phyloP scores from a whole-genome alignment of 2,329 filamentous ascomycete genomes.

The Ambrosiella cleistominuta region DNA sequence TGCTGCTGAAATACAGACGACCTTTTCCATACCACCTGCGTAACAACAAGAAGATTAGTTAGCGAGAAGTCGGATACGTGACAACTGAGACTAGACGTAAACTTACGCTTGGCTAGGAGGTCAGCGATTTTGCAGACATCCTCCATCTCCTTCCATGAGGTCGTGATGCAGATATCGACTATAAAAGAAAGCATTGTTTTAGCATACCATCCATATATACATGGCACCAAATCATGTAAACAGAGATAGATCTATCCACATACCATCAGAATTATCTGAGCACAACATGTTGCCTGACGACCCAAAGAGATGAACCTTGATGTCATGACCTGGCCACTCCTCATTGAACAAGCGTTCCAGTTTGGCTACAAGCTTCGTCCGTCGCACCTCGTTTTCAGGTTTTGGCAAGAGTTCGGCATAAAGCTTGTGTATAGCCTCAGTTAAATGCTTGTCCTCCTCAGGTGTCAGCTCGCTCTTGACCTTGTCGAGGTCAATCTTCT shows the following conservation, averaged over 20 bases:
- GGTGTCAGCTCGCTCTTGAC: slow-evolving; percentile 53
- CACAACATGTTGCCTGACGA: slow-evolving; percentile 91
- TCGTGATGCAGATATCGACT: slow-evolving; percentile 98
- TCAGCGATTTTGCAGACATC: slow-evolving; percentile 81
- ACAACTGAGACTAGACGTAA: not conserved
- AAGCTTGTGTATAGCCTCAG: slow-evolving; percentile 66
- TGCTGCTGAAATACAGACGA: slow-evolving; percentile 83
- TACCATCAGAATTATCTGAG: slow-evolving; percentile 91
- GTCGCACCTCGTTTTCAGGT: slow-evolving; percentile 55
- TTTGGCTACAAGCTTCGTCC: slow-evolving; percentile 65
- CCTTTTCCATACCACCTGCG: slow-evolving; percentile 87
- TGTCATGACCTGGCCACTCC: slow-evolving; percentile 81
- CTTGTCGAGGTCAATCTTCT: slow-evolving; percentile 52
- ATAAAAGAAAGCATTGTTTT: not conserved
- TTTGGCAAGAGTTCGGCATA: slow-evolving; percentile 77
- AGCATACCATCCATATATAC: not conserved
- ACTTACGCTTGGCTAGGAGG: slow-evolving; percentile 66
- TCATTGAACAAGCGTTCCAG: slow-evolving; percentile 74
- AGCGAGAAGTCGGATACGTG: not conserved
- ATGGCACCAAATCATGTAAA: not conserved
- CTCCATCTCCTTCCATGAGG: slow-evolving; percentile 71
- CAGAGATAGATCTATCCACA: slow-evolving; percentile 17
- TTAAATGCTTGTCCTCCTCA: slow-evolving; percentile 58
- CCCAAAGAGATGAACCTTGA: slow-evolving; percentile 87
- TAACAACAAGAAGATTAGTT: not conserved